Conservation (phyloP, 495 filamentous ascomycete species). For the Corynascus novoguineensis region DNA sequence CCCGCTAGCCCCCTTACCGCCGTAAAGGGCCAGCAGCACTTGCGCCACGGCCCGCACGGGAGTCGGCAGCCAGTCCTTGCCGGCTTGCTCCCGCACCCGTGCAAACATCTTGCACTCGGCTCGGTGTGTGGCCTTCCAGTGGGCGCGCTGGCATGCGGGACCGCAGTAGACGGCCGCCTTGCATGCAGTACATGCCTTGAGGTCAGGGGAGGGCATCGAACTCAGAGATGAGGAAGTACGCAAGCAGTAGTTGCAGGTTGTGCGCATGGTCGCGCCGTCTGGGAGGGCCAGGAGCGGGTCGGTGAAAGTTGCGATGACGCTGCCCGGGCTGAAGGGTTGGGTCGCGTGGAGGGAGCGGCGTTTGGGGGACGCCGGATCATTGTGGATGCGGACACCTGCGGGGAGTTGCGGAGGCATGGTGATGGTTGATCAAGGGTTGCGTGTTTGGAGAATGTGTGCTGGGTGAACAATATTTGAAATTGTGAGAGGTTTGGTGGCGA, state of each 20-base stretch:
- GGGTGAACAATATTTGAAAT: not conserved
- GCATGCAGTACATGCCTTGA: constrained; percentile 49
- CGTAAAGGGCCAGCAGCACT: constrained; percentile 24
- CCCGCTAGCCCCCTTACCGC: constrained; percentile 3
- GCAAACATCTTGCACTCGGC: constrained; percentile 45
- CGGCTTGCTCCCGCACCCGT: constrained; percentile 22
- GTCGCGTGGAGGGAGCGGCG: constrained; percentile 36
- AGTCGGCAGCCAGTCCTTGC: constrained; percentile 40
- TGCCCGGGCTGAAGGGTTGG: constrained; percentile 33
- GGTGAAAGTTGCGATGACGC: constrained; percentile 36
- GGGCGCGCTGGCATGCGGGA: constrained; percentile 47
- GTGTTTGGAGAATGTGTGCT: not conserved
- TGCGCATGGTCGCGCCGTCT: constrained; percentile 29
- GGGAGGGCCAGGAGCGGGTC: constrained; percentile 41
- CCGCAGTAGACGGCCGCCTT: constrained; percentile 49
- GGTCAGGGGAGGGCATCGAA: constrained; percentile 11
- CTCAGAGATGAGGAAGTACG: not conserved
- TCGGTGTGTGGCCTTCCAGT: constrained; percentile 52
- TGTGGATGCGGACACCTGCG: constrained; percentile 8
- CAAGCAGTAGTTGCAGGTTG: constrained; percentile 43
- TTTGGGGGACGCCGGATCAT: not conserved
- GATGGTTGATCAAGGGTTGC: not conserved
- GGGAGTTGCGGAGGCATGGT: constrained; percentile 20
- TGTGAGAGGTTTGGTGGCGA: not conserved
- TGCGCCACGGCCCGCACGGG: constrained; percentile 43